Conservation (phyloP, 805 yeast species). For the Helenozyma rhizophorensis region DNA sequence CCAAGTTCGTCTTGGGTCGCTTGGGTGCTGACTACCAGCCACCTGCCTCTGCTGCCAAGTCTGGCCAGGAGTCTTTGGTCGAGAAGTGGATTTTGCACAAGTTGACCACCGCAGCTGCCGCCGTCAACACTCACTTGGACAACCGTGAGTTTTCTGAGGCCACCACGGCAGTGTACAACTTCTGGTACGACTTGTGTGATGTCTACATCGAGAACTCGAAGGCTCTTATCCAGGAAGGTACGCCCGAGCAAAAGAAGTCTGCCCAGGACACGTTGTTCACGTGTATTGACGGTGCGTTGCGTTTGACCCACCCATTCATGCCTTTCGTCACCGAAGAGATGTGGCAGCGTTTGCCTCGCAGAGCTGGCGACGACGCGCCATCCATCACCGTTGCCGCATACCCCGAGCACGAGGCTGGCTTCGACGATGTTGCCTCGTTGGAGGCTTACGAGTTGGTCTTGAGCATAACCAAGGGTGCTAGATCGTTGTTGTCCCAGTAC, state of each 20-base stretch:
- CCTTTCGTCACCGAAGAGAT: conserved; percentile 95
- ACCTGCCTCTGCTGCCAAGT: conserved; percentile 54
- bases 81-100: conserved; percentile 96
- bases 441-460: conserved; percentile 79
- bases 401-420: conserved; percentile 62
- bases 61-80: conserved; percentile 84
- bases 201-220: conserved; percentile 98
- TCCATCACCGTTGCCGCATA: conserved; percentile 77
- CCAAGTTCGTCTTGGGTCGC: conserved; percentile 91
- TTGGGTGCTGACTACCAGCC: conserved; percentile 87
- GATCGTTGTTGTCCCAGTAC: conserved; percentile 90
- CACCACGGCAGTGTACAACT: conserved; percentile 82
- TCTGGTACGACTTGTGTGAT: conserved; percentile 96
- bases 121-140: conserved; percentile 64
- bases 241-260: conserved; percentile 75
- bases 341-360: conserved; percentile 97
- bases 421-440: conserved; percentile 60
- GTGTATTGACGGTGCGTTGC: conserved; percentile 86
- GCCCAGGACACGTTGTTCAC: conserved; percentile 95
- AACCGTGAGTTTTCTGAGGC: conserved; percentile 85
- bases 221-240: conserved; percentile 86
- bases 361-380: conserved; percentile 62
- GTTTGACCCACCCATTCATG: conserved; percentile 96
- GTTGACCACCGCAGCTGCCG: conserved; percentile 64
- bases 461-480: conserved; percentile 82